phyloP scores from a whole-genome alignment of 495 filamentous ascomycete genomes.

The Xylaria longipes region DNA sequence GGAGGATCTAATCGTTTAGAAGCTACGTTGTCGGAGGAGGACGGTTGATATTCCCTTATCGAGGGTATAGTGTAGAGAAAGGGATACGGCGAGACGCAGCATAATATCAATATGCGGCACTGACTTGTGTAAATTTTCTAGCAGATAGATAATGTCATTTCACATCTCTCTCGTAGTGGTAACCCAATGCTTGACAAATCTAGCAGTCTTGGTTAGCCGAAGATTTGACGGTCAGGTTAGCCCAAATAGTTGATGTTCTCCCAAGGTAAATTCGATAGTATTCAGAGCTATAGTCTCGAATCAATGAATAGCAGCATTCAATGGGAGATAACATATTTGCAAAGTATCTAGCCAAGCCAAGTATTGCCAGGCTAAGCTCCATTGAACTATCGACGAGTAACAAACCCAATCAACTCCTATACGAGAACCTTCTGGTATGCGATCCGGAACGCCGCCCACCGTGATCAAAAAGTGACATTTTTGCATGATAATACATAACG shows the following conservation, averaged over 20 bases:
- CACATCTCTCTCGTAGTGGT: not conserved
- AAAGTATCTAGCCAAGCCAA: slow-evolving; percentile 14
- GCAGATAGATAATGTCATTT: not conserved
- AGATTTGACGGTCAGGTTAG: too few relatives aligned
- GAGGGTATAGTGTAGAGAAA: not conserved
- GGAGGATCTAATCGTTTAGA: not conserved
- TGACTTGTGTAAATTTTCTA: not conserved
- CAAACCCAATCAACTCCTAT: slow-evolving; percentile 40
- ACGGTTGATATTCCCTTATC: not conserved
- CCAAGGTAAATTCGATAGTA: not conserved
- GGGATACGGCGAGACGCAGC: not conserved
- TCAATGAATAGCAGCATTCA: not conserved
- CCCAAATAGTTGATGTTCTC: not conserved
- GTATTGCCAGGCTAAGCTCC: slow-evolving; percentile 14
- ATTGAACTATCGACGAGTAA: slow-evolving; percentile 26
- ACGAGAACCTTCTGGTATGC: slow-evolving; percentile 41
- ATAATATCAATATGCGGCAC: not conserved
- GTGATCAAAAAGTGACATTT: slow-evolving; percentile 35
- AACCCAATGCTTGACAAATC: too few relatives aligned
- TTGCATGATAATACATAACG: slow-evolving; percentile 41
- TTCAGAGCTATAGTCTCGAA: slow-evolving; percentile 5
- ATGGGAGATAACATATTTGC: slow-evolving; percentile 1
- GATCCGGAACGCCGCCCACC: slow-evolving; percentile 41
- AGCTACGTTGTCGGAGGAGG: not conserved
- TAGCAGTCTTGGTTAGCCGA: too few relatives aligned